Base-by-base conservation (phyloP, 805 yeast genomes). In the Schwanniomyces sp. region DNA sequence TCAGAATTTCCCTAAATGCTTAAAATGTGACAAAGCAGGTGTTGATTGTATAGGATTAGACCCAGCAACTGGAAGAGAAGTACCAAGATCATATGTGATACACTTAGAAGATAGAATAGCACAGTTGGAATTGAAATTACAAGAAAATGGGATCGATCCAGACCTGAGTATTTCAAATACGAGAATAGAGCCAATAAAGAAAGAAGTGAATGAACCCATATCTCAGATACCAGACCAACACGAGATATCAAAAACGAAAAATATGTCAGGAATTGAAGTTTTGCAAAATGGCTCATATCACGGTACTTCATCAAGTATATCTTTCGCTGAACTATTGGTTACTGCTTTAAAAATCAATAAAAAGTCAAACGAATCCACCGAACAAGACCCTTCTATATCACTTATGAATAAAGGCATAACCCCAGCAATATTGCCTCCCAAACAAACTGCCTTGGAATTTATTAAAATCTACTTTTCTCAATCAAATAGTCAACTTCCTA, bases 11-110 rank as follows among this genome's bases (percentile, higher is more conserved):
- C 91, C 91, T 3, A 74, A 77, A 46, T 85, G 91, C 58, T 62
- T 78, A n/a, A 74, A 76, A 30, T 85, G 91, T 61, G 71, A 64
- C 38, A 80, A 81, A 57, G 85, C 87, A 9, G 79, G 81, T 5
- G 85, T 72, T 2, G 88, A 86, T 6, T 91, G 97, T 66, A 82
- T 89, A 4, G 89, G 95, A 0, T 65, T 88, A 3, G 97, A 91
- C 61, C 91, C 96, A 0, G 89, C 91, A 6, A 88, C 96, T 0
- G 96, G 96, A 0, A 72, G 96, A 46, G 90, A 86, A 54, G 81
- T 90, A 1, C 95, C 97, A 0, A 70, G 97, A 34, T 86, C 90
- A 2, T 86, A 87, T 58, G 80, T 89, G 3, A 76, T 81, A 17
- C 85, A 84, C 55, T 68, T 90, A 48, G 97, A 90, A 60, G 84